Evolutionary conservation across 495 filamentous ascomycete species (phyloP).

Genomic region (Xylaria nigripes): DNA sequence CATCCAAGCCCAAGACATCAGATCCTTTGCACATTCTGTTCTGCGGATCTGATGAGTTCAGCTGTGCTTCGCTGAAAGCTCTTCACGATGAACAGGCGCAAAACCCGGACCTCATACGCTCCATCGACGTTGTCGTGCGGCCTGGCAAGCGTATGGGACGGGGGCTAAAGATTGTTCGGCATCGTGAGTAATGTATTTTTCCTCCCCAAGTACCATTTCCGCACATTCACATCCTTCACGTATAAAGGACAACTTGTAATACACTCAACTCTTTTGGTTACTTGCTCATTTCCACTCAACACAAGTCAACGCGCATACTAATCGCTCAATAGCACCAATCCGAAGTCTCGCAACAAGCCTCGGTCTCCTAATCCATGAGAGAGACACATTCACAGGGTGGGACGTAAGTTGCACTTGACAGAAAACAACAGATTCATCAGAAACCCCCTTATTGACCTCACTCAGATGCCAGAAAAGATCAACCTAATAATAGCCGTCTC

Average conservation of each 20-base stretch:
- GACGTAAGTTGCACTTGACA: too few species aligned
- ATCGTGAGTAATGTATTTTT: constrained; percentile 43
- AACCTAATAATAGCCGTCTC: constrained; percentile 94
- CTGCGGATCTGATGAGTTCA: constrained; percentile 91
- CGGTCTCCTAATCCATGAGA: constrained; percentile 59
- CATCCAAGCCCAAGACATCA: constrained; percentile 14
- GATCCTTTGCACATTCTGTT: constrained; percentile 82
- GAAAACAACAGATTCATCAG: too few species aligned
- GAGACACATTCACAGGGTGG: constrained; percentile 78
- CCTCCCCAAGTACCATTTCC: background rate
- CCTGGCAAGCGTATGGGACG: constrained; percentile 69
- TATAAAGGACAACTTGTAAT: background rate
- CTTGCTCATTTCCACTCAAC: background rate
- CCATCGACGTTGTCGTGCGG: constrained; percentile 81
- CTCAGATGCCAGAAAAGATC: constrained; percentile 52
- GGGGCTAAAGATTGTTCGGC: constrained; percentile 57
- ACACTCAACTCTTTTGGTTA: too few species aligned
- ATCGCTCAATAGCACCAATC: constrained; percentile 55
- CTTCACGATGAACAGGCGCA: constrained; percentile 52
- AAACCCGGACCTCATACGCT: constrained; percentile 53
- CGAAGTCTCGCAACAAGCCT: constrained; percentile 55
- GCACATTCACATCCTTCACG: background rate
- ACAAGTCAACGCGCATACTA: background rate
- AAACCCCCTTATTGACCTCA: too few species aligned
- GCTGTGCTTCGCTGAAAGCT: constrained; percentile 66